A percentile compares a stretch with the other conserved stretches of the same genome.
phyloP scores from a whole-genome alignment of 805 yeast genomes.

The Starmerella vitae region DNA sequence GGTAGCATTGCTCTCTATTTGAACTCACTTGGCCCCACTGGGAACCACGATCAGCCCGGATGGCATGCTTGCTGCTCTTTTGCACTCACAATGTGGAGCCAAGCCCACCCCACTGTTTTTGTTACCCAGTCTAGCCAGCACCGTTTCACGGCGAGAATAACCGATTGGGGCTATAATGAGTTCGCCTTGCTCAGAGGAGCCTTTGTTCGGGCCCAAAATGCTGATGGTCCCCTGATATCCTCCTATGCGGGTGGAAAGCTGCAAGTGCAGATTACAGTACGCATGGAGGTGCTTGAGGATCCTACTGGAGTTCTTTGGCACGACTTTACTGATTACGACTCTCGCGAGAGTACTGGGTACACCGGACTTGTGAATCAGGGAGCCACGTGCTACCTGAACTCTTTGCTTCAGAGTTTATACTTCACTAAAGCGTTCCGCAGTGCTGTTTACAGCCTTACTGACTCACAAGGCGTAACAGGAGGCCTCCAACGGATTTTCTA shows the following conservation, averaged over 20 bases:
- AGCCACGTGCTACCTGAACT: slow-evolving; percentile 93
- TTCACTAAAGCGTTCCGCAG: slow-evolving; percentile 72
- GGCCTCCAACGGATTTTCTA: slow-evolving; percentile 84
- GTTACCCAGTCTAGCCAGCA: slow-evolving; percentile 56
- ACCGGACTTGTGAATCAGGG: slow-evolving; percentile 95
- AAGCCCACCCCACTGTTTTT: slow-evolving; percentile 49
- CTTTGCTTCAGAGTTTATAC: slow-evolving; percentile 77
- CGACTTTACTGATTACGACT: slow-evolving; percentile 61
- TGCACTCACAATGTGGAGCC: slow-evolving; percentile 72
- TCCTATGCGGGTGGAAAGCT: slow-evolving; percentile 23
- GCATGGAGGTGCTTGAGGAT: slow-evolving; percentile 66
- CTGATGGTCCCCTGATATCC: slow-evolving; percentile 31
- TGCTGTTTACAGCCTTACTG: slow-evolving; percentile 79
- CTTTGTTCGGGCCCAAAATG: slow-evolving; percentile 15
- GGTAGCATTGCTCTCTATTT: slow-evolving; percentile 55
- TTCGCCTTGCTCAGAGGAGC: slow-evolving; percentile 47
- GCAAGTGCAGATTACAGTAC: slow-evolving; percentile 57
- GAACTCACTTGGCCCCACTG: slow-evolving; percentile 42
- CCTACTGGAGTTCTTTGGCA: slow-evolving; percentile 94
- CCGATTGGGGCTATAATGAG: slow-evolving; percentile 94
- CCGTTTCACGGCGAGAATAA: slow-evolving; percentile 58
- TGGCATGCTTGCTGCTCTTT: slow-evolving; percentile 67
- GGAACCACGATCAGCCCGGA: neutral
- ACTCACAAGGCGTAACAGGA: slow-evolving; percentile 52
- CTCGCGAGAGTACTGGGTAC: slow-evolving; percentile 74